phyloP scores from a whole-genome alignment of 2,329 filamentous ascomycete genomes.

The Scedosporium apiospermum region DNA sequence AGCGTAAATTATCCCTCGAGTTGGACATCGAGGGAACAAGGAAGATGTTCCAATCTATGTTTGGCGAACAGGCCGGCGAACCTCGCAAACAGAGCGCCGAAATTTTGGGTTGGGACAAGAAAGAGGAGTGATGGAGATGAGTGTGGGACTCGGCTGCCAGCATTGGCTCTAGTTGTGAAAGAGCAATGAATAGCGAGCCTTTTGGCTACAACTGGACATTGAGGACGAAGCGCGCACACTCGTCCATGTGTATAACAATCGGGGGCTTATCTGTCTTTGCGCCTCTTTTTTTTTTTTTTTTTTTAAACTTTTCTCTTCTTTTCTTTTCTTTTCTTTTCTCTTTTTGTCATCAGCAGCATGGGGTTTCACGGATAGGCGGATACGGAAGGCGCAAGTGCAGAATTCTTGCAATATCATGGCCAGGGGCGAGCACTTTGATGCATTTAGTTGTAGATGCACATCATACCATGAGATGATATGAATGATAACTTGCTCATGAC shows the following conservation, averaged over 20 bases:
- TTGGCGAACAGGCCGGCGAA: no score
- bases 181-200: not conserved
- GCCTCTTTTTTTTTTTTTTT: not conserved
- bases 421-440: slow-evolving; percentile 1
- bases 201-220: not conserved
- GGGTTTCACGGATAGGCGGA: not conserved
- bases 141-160: no score
- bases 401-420: not conserved
- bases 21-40: no score
- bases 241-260: not conserved
- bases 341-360: slow-evolving; percentile 3
- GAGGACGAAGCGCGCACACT: not conserved
- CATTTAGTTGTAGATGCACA: not conserved
- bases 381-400: slow-evolving; percentile 1
- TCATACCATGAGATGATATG: not conserved
- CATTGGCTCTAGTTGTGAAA: no score
- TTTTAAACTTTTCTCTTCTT: not conserved
- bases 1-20: no score
- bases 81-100: no score
- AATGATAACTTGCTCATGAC: not conserved
- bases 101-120: no score
- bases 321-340: slow-evolving; percentile 7
- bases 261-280: not conserved
- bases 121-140: no score
- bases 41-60: no score